Evolutionary conservation across 306 rosid species (phyloP), one percentile per base, ranked within the genome.

Genomic region (Crataegus laevigata): DNA sequence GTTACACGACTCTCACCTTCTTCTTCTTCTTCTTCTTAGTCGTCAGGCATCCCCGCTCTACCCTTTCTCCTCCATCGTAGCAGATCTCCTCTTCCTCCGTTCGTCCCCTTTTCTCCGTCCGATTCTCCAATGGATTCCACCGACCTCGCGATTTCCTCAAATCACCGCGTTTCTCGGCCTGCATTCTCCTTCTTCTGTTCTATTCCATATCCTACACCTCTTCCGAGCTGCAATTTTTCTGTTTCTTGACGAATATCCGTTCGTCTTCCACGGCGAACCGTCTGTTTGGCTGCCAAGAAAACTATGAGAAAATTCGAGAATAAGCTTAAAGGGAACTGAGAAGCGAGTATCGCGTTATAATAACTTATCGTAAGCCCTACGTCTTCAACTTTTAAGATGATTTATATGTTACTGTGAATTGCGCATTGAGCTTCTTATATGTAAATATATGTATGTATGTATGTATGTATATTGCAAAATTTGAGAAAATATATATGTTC

Each of bases 251-350:
- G 29, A 34, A 68, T 24, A 45, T 59, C 50, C 45, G 25, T 57
- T 75, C 67, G 25, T 26, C 29, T 64, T 67, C 69, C 58, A 24
- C 4, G 8, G 12, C 15, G 5, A 58, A n/a, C 13, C 32, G 57
- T 72, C 70, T 78, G 88, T 83, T 76, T 79, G 79, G 26, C 78
- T 57, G 71, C 78, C 10, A 68, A 72, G 80, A 78, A 84, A 59
- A 71, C 79, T 26, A 11, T 7, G 75, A 75, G 77, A 78, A 82
- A 59, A 55, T 80, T 42, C 12, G 6, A 21, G 1, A 30, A 11
- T n/a, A 29, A 51, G 55, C 38, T 66, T 59, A 28, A 30, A 50
- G 19, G 42, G 21, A 78, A 11, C 19, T 25, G 54, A 50, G 54
- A 50, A n/a, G 2, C 10, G 40, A 59, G 77, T 66, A 80, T 71